phyloP scores from a whole-genome alignment of 2,329 filamentous ascomycete genomes.

The Arthrobotrys entomopaga region DNA sequence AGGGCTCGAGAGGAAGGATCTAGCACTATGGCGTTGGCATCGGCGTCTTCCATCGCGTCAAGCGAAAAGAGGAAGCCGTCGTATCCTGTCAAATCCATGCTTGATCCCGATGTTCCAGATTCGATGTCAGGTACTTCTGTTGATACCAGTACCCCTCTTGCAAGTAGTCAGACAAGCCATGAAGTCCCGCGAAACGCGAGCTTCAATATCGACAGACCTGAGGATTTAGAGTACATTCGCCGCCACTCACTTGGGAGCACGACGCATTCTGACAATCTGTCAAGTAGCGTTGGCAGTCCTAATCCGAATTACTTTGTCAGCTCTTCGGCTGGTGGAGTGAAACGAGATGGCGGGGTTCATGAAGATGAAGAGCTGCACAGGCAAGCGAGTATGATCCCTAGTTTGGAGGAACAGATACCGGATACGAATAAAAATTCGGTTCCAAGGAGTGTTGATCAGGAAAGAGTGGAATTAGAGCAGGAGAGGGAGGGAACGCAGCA shows the following conservation, averaged over 20 bases:
- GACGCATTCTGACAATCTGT: constrained; percentile 29
- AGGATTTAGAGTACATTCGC: constrained; percentile 31
- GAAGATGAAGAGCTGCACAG: constrained; percentile 50
- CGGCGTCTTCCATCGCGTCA: constrained; percentile 18
- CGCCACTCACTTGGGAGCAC: constrained; percentile 32
- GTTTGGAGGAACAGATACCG: constrained; percentile 18
- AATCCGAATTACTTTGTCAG: constrained; percentile 53
- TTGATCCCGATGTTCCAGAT: constrained; percentile 41
- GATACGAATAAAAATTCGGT: constrained; percentile 29
- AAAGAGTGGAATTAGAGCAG: constrained; percentile 9
- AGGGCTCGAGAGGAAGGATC: constrained; percentile 12
- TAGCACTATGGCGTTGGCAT: background rate
- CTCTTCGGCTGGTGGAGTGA: constrained; percentile 6
- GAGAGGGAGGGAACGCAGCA: constrained; percentile 12
- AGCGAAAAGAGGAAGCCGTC: constrained; percentile 21
- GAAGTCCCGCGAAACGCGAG: constrained; percentile 9
- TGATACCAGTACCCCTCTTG: constrained; percentile 3
- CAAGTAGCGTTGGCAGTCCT: constrained; percentile 35
- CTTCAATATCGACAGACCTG: constrained; percentile 18
- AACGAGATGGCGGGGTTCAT: constrained; percentile 2
- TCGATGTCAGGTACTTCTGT: background rate
- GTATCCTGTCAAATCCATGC: constrained; percentile 44
- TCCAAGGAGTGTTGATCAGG: constrained; percentile 37
- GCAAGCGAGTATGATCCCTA: constrained; percentile 44
- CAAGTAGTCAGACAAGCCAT: background rate